These are phyloP conservation scores for Phaeosphaeriaceae sp. DNA, from an alignment of 2,329 filamentous ascomycete species.

Conservation along the genomic window DNA sequence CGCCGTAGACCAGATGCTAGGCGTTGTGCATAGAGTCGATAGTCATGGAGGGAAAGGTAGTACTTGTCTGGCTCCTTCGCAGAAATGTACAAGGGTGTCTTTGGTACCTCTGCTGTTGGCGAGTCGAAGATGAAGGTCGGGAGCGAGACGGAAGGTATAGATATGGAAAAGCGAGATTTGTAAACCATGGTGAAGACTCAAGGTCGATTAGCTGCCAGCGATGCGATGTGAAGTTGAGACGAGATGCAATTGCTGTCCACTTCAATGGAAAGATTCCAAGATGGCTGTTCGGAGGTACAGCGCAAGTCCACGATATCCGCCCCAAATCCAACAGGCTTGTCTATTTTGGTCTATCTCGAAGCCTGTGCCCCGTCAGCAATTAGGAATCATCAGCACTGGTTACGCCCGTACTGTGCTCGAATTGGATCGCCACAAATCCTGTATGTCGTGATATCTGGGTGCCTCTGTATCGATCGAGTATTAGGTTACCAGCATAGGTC, in stretches of 20 bases:
- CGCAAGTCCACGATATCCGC: too few species aligned
- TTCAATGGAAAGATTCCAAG: too few species aligned
- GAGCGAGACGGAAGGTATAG: slow-evolving; percentile 55
- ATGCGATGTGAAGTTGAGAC: not conserved
- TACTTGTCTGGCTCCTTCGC: slow-evolving; percentile 71
- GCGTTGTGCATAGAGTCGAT: slow-evolving; percentile 74
- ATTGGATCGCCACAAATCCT: too few species aligned
- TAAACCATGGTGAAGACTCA: slow-evolving; percentile 54
- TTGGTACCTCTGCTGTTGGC: slow-evolving; percentile 55
- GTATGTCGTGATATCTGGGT: too few species aligned
- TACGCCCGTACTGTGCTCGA: not conserved
- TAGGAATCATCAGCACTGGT: not conserved
- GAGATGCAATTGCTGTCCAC: not conserved
- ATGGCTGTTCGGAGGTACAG: not conserved
- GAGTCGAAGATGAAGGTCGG: slow-evolving; percentile 60
- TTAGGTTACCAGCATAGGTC: too few species aligned
- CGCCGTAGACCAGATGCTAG: slow-evolving; percentile 72
- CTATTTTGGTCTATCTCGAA: not conserved
- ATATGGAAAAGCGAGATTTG: slow-evolving; percentile 58
- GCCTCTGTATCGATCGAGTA: too few species aligned
- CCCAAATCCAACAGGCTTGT: not conserved
- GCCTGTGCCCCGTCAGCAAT: not conserved
- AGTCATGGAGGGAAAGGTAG: slow-evolving; percentile 68
- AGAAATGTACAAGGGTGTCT: slow-evolving; percentile 65
- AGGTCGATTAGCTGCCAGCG: not conserved